Evolutionary conservation across 208 protist species (phyloP).

Genomic region (Crithidia thermophila): DNA sequence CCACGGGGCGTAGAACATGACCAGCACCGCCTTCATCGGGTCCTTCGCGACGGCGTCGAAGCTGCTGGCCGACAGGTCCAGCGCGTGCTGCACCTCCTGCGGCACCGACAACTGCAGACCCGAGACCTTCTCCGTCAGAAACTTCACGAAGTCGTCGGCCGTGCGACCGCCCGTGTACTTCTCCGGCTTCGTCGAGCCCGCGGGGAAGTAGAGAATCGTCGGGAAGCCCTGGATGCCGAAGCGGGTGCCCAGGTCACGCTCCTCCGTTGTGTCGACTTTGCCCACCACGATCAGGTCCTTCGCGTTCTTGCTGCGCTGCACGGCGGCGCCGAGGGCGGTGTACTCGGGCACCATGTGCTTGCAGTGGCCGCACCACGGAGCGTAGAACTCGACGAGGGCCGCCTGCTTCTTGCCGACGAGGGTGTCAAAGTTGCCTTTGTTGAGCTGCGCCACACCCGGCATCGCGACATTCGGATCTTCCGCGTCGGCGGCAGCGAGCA

Average conservation of each 20-base stretch:
- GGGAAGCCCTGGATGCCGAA: constrained; percentile 64
- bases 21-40: constrained; percentile 51
- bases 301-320: constrained; percentile 18
- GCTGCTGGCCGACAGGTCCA: constrained; percentile 40
- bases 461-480: constrained; percentile 36
- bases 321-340: constrained; percentile 37
- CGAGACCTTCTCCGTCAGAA: constrained; percentile 35
- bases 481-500: constrained; percentile 8
- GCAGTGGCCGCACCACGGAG: constrained; percentile 90
- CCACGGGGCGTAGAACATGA: constrained; percentile 84
- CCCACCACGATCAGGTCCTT: constrained; percentile 56
- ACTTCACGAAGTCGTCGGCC: constrained; percentile 41
- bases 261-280: constrained; percentile 61
- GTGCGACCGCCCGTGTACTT: constrained; percentile 44
- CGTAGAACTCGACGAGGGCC: constrained; percentile 87
- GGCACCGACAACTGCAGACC: constrained; percentile 32
- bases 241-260: constrained; percentile 40
- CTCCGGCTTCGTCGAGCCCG: constrained; percentile 35
- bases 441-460: constrained; percentile 50
- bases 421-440: constrained; percentile 51
- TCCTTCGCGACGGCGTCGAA: constrained; percentile 48
- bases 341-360: constrained; percentile 60
- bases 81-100: constrained; percentile 28
- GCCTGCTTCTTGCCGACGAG: constrained; percentile 48
- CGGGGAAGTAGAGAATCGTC: constrained; percentile 79